Percentiles rank a stretch among this genome's conserved stretches.
Conservation (phyloP, 805 yeast genomes). For the Cyberlindnera mrakii region DNA sequence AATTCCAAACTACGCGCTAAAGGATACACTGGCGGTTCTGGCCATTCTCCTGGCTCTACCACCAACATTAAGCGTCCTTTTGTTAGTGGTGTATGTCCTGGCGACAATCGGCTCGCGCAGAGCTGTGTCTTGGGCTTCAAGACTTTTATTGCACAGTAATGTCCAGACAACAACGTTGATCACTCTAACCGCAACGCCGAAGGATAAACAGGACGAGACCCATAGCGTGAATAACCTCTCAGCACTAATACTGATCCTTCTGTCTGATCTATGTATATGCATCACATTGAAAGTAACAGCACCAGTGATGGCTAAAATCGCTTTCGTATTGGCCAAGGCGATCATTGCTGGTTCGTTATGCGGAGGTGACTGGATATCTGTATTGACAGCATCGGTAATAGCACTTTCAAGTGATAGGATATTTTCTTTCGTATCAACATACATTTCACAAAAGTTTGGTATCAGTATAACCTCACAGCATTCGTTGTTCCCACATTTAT, state of each 20-base stretch:
- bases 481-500: constrained; percentile 19
- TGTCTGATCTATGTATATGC: constrained; percentile 16
- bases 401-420: not conserved
- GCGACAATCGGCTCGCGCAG: constrained; percentile 7
- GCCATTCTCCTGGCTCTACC: constrained; percentile 20
- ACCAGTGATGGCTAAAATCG: constrained; percentile 18
- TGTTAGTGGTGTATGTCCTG: constrained; percentile 12
- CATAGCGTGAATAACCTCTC: constrained; percentile 5
- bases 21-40: constrained; percentile 22
- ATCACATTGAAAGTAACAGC: constrained; percentile 13
- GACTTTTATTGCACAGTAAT: constrained; percentile 3
- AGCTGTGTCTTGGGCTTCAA: constrained; percentile 7
- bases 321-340: constrained; percentile 20
- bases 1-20: constrained; percentile 16
- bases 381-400: constrained; percentile 1
- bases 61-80: constrained; percentile 14
- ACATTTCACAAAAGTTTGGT: constrained; percentile 3
- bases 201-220: constrained; percentile 1
- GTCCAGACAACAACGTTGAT: constrained; percentile 1
- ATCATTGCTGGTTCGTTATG: constrained; percentile 17
- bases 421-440: constrained; percentile 6
- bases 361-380: constrained; percentile 14
- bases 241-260: constrained; percentile 12
- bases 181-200: constrained; percentile 1
- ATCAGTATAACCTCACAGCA: constrained; percentile 5